A percentile compares a stretch with the other conserved stretches of the same genome.
These are phyloP conservation scores for Verruconis gallopava DNA, from an alignment of 2,329 filamentous ascomycete species.

Conservation along the genomic window DNA sequence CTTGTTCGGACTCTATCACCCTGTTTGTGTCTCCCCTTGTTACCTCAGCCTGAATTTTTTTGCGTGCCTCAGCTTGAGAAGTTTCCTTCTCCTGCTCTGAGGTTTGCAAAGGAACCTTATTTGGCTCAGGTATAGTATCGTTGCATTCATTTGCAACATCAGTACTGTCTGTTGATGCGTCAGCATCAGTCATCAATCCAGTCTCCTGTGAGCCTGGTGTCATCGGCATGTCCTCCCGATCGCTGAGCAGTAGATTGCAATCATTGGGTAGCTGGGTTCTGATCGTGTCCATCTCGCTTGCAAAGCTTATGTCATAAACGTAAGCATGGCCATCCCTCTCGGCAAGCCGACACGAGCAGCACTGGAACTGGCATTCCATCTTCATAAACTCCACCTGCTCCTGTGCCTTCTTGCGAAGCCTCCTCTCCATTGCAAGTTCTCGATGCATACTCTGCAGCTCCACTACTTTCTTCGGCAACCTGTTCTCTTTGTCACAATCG, in stretches of 20 bases:
- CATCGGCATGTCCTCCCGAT: constrained; percentile 29
- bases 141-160: background rate
- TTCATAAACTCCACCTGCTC: constrained; percentile 66
- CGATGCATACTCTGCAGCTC: constrained; percentile 36
- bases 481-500: constrained; percentile 35
- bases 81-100: background rate
- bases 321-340: constrained; percentile 26
- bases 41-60: background rate
- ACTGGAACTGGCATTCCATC: constrained; percentile 57
- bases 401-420: constrained; percentile 52
- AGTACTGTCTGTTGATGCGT: background rate
- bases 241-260: constrained; percentile 49
- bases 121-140: background rate
- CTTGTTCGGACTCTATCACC: background rate
- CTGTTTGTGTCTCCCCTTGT: background rate
- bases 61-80: background rate
- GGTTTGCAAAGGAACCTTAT: background rate
- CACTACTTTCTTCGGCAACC: constrained; percentile 22
- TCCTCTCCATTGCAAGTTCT: constrained; percentile 40
- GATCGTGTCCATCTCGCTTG: constrained; percentile 24
- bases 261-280: constrained; percentile 38
- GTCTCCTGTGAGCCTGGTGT: constrained; percentile 26
- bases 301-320: constrained; percentile 24
- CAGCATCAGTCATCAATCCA: constrained; percentile 27
- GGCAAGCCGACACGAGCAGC: constrained; percentile 45